Evolutionary conservation across 164 flowering plant species (phyloP).

Genomic region (Macadamia tetraphylla): DNA sequence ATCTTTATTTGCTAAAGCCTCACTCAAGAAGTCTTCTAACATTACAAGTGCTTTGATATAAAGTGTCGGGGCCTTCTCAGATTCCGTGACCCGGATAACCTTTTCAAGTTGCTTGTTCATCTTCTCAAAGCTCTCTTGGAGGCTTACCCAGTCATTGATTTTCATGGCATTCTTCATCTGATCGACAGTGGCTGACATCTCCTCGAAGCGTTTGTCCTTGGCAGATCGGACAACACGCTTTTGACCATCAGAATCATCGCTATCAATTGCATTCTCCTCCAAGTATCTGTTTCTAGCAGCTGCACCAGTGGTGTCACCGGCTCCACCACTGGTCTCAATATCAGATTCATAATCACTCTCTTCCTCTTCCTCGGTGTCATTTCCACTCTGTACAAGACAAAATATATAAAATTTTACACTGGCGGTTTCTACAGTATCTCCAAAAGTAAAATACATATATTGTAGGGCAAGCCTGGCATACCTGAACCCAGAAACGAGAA

Average conservation of each 20-base stretch:
- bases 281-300: conserved; percentile 45
- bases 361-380: conserved; percentile 54
- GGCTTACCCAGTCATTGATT: conserved; percentile 92
- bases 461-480: conserved; percentile 5
- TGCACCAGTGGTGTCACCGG: conserved; percentile 23
- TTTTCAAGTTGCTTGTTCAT: conserved; percentile 89
- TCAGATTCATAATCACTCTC: conserved; percentile 36
- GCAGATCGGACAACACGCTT: conserved; percentile 70
- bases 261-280: conserved; percentile 38
- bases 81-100: conserved; percentile 72
- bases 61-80: conserved; percentile 53
- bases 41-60: conserved; percentile 75
- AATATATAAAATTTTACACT: not conserved
- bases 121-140: conserved; percentile 83
- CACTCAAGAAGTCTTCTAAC: conserved; percentile 70
- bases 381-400: conserved; percentile 34
- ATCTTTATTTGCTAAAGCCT: conserved; percentile 83
- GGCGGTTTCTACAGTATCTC: not conserved
- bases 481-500: conserved; percentile 45
- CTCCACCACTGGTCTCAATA: conserved; percentile 14
- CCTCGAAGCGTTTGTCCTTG: conserved; percentile 81
- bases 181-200: conserved; percentile 64
- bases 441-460: no score
- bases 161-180: conserved; percentile 92
- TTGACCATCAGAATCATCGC: conserved; percentile 62